Evolutionary conservation across 2,329 filamentous ascomycete species (phyloP), one percentile per base, ranked within the genome.

Genomic region (Talaromyces sp.): DNA sequence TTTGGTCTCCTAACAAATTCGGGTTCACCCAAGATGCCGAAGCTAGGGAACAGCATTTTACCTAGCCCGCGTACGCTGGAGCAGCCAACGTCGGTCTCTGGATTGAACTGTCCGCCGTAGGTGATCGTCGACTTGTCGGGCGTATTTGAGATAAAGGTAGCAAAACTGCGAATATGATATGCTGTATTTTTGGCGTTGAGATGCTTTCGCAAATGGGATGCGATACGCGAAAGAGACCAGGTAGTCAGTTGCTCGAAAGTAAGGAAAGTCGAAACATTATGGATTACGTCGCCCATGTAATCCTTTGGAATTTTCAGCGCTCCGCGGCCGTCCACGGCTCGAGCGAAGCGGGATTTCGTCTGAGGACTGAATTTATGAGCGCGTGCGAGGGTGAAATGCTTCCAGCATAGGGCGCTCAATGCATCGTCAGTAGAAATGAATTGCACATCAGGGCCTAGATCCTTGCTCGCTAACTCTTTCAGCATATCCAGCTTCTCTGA

Each of bases 401-500:
- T 55, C 60, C 60, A 62, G 33, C 60, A 62, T 3, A 58, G 39
- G 12, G 60, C 60, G 25, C 60, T 62, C 11, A 62, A 39, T 14
- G 60, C 60, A 58, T 62, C 60, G 25, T 62, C 60, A 12, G 60
- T 62, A 7, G 60, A 57, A 52, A 62, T 62, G 18, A 57, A 62
- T 14, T 65, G 66, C 2, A 71, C 68, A 16, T 64, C 60, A 0
- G 64, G 56, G n/a, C 69, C 68, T 48, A 66, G 67, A 33, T 62
- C 66, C 11, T 68, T 52, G 42, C 66, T 62, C 5, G 69, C 67
- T 3, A 66, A 44, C 3, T 59, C 59, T 42, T 68, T 68, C 18
- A 71, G 40, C 37, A 62, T 25, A 18, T 63, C 39, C 6, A 67
- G 33, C 23, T 52, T 61, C 2, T 60, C 16, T 21, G 50, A 40